phyloP scores from a whole-genome alignment of 441 rosid genomes.

The Euphorbia celastroides region DNA sequence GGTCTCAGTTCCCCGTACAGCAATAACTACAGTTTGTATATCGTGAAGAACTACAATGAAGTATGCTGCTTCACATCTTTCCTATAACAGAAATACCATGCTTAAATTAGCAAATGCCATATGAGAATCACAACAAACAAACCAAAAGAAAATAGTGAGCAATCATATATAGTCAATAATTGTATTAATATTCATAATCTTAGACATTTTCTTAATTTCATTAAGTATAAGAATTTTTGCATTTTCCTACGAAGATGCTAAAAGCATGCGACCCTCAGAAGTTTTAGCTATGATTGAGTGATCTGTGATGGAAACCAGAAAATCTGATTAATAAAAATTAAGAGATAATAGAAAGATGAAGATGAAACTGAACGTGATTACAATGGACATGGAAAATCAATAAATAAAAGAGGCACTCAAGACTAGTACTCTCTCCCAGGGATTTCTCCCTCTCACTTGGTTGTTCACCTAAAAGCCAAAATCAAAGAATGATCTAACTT shows the following conservation, averaged over 20 bases:
- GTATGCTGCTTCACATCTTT: constrained; percentile 79
- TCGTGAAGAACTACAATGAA: constrained; percentile 78
- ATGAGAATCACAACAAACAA: not conserved
- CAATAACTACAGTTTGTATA: constrained; percentile 57
- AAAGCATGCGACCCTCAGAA: not conserved
- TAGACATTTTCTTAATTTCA: not conserved
- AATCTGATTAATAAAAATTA: too few species aligned
- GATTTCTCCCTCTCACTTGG: too few species aligned
- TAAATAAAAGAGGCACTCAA: too few species aligned
- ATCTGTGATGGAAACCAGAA: too few species aligned
- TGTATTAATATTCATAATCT: not conserved
- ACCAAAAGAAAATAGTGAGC: not conserved
- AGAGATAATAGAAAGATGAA: too few species aligned
- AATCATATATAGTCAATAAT: not conserved
- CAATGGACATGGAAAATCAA: too few species aligned
- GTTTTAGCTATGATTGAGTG: too few species aligned
- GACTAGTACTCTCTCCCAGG: too few species aligned
- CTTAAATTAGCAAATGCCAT: not conserved
- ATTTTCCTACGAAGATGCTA: not conserved
- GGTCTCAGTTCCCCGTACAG: constrained; percentile 92
- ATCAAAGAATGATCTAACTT: too few species aligned
- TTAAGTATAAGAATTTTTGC: not conserved
- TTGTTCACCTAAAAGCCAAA: too few species aligned
- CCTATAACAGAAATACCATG: constrained; percentile 29
- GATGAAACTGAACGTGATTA: too few species aligned